phyloP scores from a whole-genome alignment of 2,329 filamentous ascomycete genomes.

The Pseudocercospora musae region DNA sequence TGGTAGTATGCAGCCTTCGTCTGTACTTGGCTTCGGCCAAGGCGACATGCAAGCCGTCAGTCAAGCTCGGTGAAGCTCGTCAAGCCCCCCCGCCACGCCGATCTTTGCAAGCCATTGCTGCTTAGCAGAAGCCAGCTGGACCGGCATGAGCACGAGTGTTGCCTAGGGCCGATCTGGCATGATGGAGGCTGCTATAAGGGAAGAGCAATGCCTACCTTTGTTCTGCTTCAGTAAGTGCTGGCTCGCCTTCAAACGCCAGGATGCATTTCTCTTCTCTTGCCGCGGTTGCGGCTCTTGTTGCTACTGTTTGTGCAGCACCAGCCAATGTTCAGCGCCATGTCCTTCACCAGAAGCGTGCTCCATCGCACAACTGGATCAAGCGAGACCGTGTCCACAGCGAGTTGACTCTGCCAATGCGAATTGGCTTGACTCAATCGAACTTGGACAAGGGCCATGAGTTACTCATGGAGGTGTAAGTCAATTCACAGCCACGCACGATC shows the following conservation, averaged over 20 bases:
- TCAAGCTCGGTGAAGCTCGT: constrained; percentile 12
- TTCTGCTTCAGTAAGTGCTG: constrained; percentile 5
- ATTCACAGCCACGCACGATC: neutral
- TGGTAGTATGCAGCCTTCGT: constrained; percentile 1
- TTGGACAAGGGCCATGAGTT: constrained; percentile 21
- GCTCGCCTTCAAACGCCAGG: constrained; percentile 7
- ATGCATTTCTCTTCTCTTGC: constrained; percentile 22
- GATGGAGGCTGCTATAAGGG: neutral
- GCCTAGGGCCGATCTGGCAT: neutral
- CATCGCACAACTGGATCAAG: constrained; percentile 40
- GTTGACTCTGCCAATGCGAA: constrained; percentile 29
- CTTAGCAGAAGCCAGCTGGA: constrained; percentile 14
- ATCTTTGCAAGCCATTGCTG: constrained; percentile 18
- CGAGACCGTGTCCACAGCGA: constrained; percentile 31
- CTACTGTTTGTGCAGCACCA: constrained; percentile 17
- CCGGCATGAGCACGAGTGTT: constrained; percentile 10
- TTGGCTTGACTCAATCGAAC: constrained; percentile 23
- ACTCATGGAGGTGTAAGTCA: constrained; percentile 19
- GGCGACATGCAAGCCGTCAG: constrained; percentile 7
- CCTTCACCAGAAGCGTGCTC: constrained; percentile 42
- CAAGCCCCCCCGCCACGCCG: constrained; percentile 8
- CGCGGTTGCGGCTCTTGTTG: constrained; percentile 13
- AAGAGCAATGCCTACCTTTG: neutral
- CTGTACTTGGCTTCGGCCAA: neutral
- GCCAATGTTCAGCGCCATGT: constrained; percentile 36